These are phyloP conservation scores for Primulina eburnea DNA, from an alignment of 257 asterid genomes.

Conservation along the genomic window DNA sequence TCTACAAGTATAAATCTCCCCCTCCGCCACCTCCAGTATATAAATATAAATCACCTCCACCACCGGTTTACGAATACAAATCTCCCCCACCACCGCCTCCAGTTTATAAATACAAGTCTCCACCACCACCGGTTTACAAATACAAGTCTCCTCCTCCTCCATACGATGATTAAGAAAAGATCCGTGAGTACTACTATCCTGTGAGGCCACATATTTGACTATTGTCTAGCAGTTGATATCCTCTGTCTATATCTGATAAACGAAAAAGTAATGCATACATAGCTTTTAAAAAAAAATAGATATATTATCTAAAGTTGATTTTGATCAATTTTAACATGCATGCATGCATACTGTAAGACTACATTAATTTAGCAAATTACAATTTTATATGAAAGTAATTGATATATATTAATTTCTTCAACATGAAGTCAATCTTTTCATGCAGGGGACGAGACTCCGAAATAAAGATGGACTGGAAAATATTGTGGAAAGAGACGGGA, in stretches of 20 bases:
- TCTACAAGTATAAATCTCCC: too few species aligned
- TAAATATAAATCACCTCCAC: too few species aligned
- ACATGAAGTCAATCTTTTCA: not conserved
- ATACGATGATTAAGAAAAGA: not conserved
- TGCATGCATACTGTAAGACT: not conserved
- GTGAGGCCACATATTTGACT: too few species aligned
- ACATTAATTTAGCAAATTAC: not conserved
- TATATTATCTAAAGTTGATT: too few species aligned
- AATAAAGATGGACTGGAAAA: conserved; percentile 9
- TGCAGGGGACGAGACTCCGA: conserved; percentile 8
- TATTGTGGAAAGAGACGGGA: not conserved
- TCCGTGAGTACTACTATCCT: not conserved
- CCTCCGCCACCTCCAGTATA: too few species aligned
- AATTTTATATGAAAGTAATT: not conserved
- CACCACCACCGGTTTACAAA: too few species aligned
- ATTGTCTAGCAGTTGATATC: not conserved
- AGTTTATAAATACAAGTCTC: too few species aligned
- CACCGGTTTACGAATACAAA: too few species aligned
- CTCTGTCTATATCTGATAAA: not conserved
- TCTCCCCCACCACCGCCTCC: too few species aligned
- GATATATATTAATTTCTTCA: not conserved
- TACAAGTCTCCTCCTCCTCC: not conserved
- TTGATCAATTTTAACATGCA: not conserved
- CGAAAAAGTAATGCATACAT: too few species aligned
- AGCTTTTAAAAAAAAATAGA: too few species aligned